Percentiles rank a stretch among this genome's conserved stretches.
These are phyloP conservation scores for Ilyonectria destructans DNA, from an alignment of 2,329 filamentous ascomycete genomes.

Conservation along the genomic window DNA sequence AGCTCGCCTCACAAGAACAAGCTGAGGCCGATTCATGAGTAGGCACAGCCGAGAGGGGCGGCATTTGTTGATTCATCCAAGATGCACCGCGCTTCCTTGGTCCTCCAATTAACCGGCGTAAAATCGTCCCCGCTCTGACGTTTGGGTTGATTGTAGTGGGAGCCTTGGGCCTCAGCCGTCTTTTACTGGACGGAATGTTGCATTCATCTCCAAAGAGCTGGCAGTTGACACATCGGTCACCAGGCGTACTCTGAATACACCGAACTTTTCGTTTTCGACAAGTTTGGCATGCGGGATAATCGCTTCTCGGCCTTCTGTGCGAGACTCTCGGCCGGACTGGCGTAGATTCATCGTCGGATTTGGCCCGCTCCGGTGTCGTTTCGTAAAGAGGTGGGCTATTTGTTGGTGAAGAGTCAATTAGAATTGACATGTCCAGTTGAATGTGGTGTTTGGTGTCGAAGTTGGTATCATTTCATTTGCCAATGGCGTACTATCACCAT, in stretches of 20 bases:
- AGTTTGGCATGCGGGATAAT: conserved; percentile 3
- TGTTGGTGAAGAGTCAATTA: neutral
- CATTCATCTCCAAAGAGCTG: conserved; percentile 12
- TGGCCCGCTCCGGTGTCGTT: neutral
- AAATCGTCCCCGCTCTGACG: neutral
- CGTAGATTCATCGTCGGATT: neutral
- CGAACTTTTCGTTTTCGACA: conserved; percentile 21
- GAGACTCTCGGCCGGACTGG: neutral
- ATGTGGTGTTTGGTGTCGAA: neutral
- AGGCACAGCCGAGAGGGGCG: neutral
- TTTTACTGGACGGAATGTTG: neutral
- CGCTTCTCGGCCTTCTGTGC: neutral
- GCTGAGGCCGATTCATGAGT: neutral
- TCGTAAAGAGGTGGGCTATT: neutral
- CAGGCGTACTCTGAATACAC: conserved; percentile 4
- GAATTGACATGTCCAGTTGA: neutral
- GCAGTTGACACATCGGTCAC: conserved; percentile 17
- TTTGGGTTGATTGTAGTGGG: neutral
- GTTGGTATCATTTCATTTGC: neutral
- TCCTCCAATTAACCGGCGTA: neutral
- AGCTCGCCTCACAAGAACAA: neutral
- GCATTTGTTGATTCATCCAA: neutral
- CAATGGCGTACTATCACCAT: neutral
- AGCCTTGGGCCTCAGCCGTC: neutral
- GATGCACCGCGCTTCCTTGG: neutral